A percentile compares a stretch with the other conserved stretches of the same genome.
Conservation (phyloP, 139 green algal genomes). For the Chloropicon primus region DNA sequence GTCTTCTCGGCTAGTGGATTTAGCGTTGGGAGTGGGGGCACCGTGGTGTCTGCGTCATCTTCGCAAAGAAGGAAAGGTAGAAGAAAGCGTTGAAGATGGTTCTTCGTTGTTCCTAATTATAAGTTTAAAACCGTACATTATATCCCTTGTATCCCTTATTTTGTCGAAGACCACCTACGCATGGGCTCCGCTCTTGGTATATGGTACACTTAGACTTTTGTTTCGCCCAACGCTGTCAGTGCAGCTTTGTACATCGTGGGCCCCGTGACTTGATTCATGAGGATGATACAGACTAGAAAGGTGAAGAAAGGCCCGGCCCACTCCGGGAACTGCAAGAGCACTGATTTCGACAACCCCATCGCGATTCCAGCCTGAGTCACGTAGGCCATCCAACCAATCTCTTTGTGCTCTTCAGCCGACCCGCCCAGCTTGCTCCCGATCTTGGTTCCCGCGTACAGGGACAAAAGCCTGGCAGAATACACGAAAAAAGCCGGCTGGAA, state of each 20-base stretch:
- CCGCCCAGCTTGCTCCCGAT: slow-evolving; percentile 34
- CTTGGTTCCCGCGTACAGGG: slow-evolving; percentile 47
- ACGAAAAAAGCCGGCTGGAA: slow-evolving; percentile 42
- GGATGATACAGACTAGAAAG: slow-evolving; percentile 60
- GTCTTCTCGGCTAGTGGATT: too few relatives aligned
- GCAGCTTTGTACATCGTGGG: slow-evolving; percentile 56
- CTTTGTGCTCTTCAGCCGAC: slow-evolving; percentile 21
- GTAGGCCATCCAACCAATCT: slow-evolving; percentile 20
- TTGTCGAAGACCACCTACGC: too few relatives aligned
- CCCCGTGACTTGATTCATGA: slow-evolving; percentile 66
- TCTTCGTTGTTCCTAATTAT: too few relatives aligned
- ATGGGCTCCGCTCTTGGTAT: too few relatives aligned
- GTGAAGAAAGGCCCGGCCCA: slow-evolving; percentile 41
- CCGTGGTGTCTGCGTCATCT: too few relatives aligned
- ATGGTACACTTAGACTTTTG: not conserved
- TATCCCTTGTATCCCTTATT: too few relatives aligned
- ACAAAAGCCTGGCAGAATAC: slow-evolving; percentile 33
- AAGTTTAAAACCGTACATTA: too few relatives aligned
- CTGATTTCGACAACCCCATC: slow-evolving; percentile 51
- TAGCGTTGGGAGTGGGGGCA: too few relatives aligned
- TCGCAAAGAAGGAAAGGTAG: too few relatives aligned
- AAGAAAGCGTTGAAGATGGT: too few relatives aligned
- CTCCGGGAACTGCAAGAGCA: slow-evolving; percentile 3
- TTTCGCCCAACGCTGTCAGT: slow-evolving; percentile 37
- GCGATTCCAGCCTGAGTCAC: slow-evolving; percentile 66